A percentile compares a stretch with the other conserved stretches of the same genome.
These are phyloP conservation scores for Kuraishia piskuri DNA, from an alignment of 805 yeast genomes.

Conservation along the genomic window DNA sequence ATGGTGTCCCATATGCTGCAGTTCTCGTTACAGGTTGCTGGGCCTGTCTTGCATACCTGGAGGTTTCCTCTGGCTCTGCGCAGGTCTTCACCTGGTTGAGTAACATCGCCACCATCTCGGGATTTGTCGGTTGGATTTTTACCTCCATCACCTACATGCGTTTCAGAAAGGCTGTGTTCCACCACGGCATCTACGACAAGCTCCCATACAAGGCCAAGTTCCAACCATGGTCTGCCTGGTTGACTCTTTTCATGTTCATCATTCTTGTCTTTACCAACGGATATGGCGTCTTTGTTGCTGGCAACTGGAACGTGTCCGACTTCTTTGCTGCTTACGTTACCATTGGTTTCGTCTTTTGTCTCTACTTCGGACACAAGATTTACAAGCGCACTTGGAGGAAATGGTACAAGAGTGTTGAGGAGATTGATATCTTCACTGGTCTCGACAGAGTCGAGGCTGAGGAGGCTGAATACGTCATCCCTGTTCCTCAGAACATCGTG, in stretches of 20 bases:
- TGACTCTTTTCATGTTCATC: conserved; percentile 37
- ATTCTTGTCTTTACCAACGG: conserved; percentile 57
- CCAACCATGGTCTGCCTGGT: conserved; percentile 52
- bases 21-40: conserved; percentile 31
- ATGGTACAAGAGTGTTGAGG: conserved; percentile 34
- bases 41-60: conserved; percentile 36
- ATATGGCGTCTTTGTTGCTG: conserved; percentile 60
- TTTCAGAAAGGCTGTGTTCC: conserved; percentile 50
- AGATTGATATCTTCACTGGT: conserved; percentile 54
- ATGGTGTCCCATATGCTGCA: conserved; percentile 39
- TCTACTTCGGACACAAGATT: conserved; percentile 18
- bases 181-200: conserved; percentile 40
- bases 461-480: conserved; percentile 28
- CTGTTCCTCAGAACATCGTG: conserved; percentile 29
- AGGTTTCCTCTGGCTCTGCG: conserved; percentile 47
- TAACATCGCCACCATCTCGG: conserved; percentile 63
- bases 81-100: conserved; percentile 66
- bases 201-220: conserved; percentile 45
- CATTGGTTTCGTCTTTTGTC: background rate
- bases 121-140: conserved; percentile 49
- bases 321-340: conserved; percentile 64
- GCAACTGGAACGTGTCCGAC: conserved; percentile 31
- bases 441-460: conserved; percentile 52
- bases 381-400: conserved; percentile 5
- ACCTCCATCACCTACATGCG: conserved; percentile 51